Evolutionary conservation across 2,329 filamentous ascomycete genomes (phyloP), one percentile per base, ranked within the genome.

Genomic region (Delphinella strobiligena): DNA sequence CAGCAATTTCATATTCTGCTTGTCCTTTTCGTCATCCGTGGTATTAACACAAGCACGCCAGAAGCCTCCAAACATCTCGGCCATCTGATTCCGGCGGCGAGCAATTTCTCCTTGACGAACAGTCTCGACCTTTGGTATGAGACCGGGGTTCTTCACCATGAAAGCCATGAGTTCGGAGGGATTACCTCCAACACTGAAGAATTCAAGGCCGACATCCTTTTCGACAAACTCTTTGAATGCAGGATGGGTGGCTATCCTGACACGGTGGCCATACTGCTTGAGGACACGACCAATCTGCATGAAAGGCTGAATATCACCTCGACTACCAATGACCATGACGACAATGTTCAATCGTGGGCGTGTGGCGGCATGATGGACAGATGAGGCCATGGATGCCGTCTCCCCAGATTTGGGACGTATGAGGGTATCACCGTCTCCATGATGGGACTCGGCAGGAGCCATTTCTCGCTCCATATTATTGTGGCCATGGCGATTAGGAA

Each of bases 141-240:
- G 68, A 3, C 82, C 82, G 1, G 69, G 82, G 51, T 89, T 87
- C 61, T 86, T 86, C 24, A 88, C 82, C 84, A 91, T 89, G 56
- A 87, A 89, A 0, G 81, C 79, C 84, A 89, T 89, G 1, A 91
- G 65, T 57, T 88, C 82, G 0, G 79, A 75, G 2, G 84, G 84
- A 49, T 89, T 78, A 2, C 84, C 84, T 1, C 83, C 83, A 2
- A 88, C 74, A 2, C 75, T 80, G 59, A 88, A 89, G 61, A 89
- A 89, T 49, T 89, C 83, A 0, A 89, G 67, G 0, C 77, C 80
- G 11, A 63, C 77, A 45, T 86, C 80, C 36, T 79, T 70, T 50
- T 84, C 72, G 1, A 89, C 74, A 49, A 88, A 86, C 0, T 84
- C 74, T 35, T 76, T 76, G 56, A 89, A 89, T 0, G 76, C 76